Conservation (phyloP, 2,329 filamentous ascomycete genomes). For the Pezicula neosporulosa region DNA sequence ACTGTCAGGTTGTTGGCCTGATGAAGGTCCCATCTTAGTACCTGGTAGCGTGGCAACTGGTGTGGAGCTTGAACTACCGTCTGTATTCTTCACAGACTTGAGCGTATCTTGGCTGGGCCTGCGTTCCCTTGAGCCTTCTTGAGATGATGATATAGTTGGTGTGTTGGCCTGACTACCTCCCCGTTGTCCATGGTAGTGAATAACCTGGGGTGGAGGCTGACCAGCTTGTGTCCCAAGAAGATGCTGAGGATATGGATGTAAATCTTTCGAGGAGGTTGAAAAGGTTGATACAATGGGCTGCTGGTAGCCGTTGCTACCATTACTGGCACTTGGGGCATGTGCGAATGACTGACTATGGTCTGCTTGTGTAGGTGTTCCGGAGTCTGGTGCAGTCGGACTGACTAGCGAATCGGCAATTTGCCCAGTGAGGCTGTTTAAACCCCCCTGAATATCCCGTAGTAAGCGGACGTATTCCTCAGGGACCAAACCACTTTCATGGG, state of each 20-base stretch:
- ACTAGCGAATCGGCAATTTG: constrained; percentile 48
- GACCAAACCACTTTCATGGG: constrained; percentile 88
- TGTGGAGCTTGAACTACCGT: constrained; percentile 18
- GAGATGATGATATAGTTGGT: constrained; percentile 41
- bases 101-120: constrained; percentile 22
- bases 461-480: constrained; percentile 95
- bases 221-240: constrained; percentile 59
- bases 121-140: constrained; percentile 20
- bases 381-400: constrained; percentile 50
- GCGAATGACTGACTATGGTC: constrained; percentile 47
- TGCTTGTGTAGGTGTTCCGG: constrained; percentile 58
- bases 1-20: constrained; percentile 14
- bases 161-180: constrained; percentile 67
- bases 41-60: constrained; percentile 19
- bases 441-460: constrained; percentile 88
- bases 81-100: constrained; percentile 10
- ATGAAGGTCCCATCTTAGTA: constrained; percentile 16
- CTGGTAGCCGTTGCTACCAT: constrained; percentile 58
- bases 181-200: constrained; percentile 65
- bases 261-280: constrained; percentile 66
- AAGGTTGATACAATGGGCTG: constrained; percentile 67
- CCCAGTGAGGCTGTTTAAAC: constrained; percentile 69
- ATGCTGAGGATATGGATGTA: constrained; percentile 65
- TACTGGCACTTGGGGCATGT: constrained; percentile 40
- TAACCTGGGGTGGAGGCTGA: constrained; percentile 60